Evolutionary conservation across 768 basidiomycete species (phyloP).

Genomic region (Hygrocybe coccinea): DNA sequence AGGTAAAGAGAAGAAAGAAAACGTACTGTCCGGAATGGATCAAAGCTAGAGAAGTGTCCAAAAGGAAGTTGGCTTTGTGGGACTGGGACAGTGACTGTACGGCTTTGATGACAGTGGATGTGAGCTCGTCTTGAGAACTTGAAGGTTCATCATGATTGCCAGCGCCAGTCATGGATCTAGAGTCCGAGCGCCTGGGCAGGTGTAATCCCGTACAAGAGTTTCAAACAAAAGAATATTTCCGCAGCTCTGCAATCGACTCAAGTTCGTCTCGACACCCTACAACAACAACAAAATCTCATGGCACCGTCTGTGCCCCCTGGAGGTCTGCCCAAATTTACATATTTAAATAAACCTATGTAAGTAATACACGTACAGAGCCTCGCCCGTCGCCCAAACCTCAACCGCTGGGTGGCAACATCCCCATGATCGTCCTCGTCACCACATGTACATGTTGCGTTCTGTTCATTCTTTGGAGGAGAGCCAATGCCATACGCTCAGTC

Average conservation of each 20-base stretch:
- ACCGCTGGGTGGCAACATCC: constrained; percentile 55
- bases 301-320: background rate
- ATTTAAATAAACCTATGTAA: too few species aligned
- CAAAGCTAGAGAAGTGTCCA: constrained; percentile 45
- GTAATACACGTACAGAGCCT: constrained; percentile 48
- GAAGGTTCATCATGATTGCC: background rate
- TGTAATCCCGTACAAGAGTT: too few species aligned
- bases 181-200: too few species aligned
- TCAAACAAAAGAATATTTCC: too few species aligned
- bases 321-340: background rate
- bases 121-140: constrained; percentile 45
- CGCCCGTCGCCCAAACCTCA: constrained; percentile 55
- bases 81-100: constrained; percentile 41
- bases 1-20: background rate
- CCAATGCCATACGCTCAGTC: constrained; percentile 49
- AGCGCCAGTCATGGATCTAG: too few species aligned
- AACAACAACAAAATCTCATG: background rate
- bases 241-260: too few species aligned
- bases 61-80: constrained; percentile 46
- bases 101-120: constrained; percentile 45
- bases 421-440: constrained; percentile 52
- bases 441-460: constrained; percentile 52
- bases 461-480: constrained; percentile 61
- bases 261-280: too few species aligned
- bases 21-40: constrained; percentile 49